Conservation (phyloP, 2,329 filamentous ascomycete genomes). For the Cladorrhinum sp. region DNA sequence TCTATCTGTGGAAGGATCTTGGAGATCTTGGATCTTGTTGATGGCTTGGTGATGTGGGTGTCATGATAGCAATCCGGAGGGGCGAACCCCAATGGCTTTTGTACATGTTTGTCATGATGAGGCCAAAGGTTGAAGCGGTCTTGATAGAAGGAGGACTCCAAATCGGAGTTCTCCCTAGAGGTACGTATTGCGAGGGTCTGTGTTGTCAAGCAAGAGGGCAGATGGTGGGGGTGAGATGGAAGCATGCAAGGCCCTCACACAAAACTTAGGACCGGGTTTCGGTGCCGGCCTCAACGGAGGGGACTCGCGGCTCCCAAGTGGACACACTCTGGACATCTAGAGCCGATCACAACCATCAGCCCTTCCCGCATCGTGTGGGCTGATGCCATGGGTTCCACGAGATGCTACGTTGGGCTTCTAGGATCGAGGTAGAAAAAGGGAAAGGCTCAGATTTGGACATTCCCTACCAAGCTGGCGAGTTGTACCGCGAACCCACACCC, state of each 20-base stretch:
- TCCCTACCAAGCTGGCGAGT: constrained; percentile 27
- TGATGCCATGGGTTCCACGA: constrained; percentile 15
- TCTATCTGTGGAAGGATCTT: constrained; percentile 4
- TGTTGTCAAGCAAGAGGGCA: not conserved
- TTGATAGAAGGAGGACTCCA: constrained; percentile 19
- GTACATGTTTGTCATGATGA: constrained; percentile 27
- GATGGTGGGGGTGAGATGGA: constrained; percentile 9
- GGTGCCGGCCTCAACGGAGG: constrained; percentile 10
- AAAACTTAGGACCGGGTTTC: constrained; percentile 1
- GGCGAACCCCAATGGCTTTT: constrained; percentile 26
- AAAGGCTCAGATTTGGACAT: not conserved
- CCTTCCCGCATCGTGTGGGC: constrained; percentile 19
- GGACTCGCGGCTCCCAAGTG: constrained; percentile 3
- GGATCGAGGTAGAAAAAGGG: not conserved
- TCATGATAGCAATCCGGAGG: constrained; percentile 14
- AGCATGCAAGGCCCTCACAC: constrained; percentile 4
- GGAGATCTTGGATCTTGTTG: constrained; percentile 14
- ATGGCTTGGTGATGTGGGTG: constrained; percentile 20
- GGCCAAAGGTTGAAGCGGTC: constrained; percentile 15
- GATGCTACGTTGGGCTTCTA: constrained; percentile 15
- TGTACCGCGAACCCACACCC: constrained; percentile 18
- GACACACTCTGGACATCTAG: constrained; percentile 1
- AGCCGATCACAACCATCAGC: constrained; percentile 14
- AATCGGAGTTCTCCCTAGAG: constrained; percentile 18
- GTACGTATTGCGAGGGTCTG: constrained; percentile 18